Percentiles rank a stretch among this genome's conserved stretches.
Evolutionary conservation across 495 filamentous ascomycete species (phyloP).

Genomic region (Podospora tetraspora): DNA sequence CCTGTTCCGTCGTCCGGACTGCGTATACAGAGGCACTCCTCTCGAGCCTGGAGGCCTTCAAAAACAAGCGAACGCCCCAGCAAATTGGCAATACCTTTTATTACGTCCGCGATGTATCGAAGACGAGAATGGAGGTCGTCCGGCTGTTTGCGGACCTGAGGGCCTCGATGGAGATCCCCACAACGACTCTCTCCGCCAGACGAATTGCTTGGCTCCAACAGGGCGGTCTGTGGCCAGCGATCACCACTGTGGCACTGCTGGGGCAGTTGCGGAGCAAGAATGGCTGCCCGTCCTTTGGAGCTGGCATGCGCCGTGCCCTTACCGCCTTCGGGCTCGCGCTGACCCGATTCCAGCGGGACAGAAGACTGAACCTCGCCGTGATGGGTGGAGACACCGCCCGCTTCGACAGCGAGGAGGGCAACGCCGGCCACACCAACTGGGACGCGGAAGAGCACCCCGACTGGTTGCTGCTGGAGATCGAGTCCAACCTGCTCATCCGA

Average conservation of each 20-base stretch:
- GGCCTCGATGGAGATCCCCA: conserved; percentile 19
- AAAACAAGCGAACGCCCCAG: conserved; percentile 9
- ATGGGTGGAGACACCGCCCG: conserved; percentile 4
- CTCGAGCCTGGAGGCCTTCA: conserved; percentile 20
- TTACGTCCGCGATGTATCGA: conserved; percentile 1
- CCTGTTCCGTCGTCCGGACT: conserved; percentile 16
- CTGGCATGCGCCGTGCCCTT: conserved; percentile 41
- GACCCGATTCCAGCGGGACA: conserved; percentile 42
- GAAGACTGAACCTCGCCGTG: conserved; percentile 18
- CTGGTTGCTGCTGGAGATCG: conserved; percentile 56
- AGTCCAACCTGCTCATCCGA: conserved; percentile 49
- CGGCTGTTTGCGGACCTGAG: conserved; percentile 24
- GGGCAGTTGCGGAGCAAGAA: conserved; percentile 49
- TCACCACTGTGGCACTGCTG: conserved; percentile 47
- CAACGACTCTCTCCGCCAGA: conserved; percentile 22
- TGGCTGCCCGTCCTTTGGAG: no score
- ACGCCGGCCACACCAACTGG: conserved; percentile 52
- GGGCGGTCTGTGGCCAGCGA: conserved; percentile 49
- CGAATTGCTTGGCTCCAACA: conserved; percentile 43
- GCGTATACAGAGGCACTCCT: conserved; percentile 16
- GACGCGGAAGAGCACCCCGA: conserved; percentile 40
- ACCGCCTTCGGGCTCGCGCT: conserved; percentile 39
- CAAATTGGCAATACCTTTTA: conserved; percentile 12
- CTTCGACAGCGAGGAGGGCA: conserved; percentile 36
- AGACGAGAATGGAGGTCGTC: conserved; percentile 3